phyloP scores from a whole-genome alignment of 495 filamentous ascomycete genomes.

The Podospora comata region DNA sequence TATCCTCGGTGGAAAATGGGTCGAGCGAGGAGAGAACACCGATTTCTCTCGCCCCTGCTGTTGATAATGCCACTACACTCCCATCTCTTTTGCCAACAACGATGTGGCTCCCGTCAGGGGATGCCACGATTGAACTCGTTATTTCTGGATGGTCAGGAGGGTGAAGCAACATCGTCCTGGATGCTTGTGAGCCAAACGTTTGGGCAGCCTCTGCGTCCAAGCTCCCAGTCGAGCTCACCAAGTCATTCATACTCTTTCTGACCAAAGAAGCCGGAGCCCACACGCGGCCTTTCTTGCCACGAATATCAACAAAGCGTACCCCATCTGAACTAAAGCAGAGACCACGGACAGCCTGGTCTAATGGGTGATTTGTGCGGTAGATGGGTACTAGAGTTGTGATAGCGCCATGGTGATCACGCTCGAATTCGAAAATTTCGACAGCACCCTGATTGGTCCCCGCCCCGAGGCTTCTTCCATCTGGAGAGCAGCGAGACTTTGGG shows the following conservation, averaged over 20 bases:
- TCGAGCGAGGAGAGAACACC: too few relatives aligned
- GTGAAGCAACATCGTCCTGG: too few relatives aligned
- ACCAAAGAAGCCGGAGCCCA: constrained; percentile 34
- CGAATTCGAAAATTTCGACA: constrained; percentile 34
- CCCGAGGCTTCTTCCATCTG: constrained; percentile 27
- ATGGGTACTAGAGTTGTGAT: constrained; percentile 19
- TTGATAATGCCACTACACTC: too few relatives aligned
- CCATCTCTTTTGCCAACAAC: too few relatives aligned
- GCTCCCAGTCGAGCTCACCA: too few relatives aligned
- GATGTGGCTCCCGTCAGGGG: too few relatives aligned
- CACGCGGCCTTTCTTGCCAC: constrained; percentile 29
- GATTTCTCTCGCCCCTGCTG: too few relatives aligned
- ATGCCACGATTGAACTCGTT: too few relatives aligned
- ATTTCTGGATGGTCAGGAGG: too few relatives aligned
- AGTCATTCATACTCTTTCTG: constrained; percentile 4
- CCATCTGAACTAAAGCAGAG: constrained; percentile 33
- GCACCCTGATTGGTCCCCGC: constrained; percentile 25
- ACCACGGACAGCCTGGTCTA: constrained; percentile 22
- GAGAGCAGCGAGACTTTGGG: constrained; percentile 10
- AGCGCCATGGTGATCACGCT: constrained; percentile 1
- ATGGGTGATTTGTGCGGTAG: constrained; percentile 25
- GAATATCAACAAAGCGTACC: constrained; percentile 31
- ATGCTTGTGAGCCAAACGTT: too few relatives aligned
- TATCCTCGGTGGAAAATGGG: too few relatives aligned
- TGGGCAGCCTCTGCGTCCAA: too few relatives aligned